Evolutionary conservation across 2,329 filamentous ascomycete genomes (phyloP).

Genomic region (Fusarium vanettenii): DNA sequence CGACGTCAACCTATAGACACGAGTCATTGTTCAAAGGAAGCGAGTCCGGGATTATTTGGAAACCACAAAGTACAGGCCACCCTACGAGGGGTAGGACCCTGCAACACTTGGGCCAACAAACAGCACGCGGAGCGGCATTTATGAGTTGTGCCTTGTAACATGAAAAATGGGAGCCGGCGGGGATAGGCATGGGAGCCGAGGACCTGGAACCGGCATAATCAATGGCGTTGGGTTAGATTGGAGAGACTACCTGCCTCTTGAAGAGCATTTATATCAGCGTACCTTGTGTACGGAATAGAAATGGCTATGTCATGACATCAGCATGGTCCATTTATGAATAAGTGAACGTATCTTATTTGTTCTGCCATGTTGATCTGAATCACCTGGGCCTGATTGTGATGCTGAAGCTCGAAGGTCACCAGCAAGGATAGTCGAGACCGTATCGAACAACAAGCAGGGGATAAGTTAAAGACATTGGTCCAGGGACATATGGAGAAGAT

Average conservation of each 20-base stretch:
- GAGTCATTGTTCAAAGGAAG: neutral
- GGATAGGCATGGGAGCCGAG: constrained; percentile 7
- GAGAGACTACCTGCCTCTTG: constrained; percentile 25
- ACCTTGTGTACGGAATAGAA: constrained; percentile 7
- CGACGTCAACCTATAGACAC: constrained; percentile 23
- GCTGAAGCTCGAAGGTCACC: neutral
- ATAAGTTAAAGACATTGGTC: neutral
- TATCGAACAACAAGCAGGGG: neutral
- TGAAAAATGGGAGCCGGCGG: constrained; percentile 25
- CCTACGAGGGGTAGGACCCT: neutral
- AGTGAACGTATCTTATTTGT: neutral
- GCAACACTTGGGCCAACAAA: constrained; percentile 6
- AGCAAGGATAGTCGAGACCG: neutral
- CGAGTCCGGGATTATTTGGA: neutral
- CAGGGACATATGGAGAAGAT: neutral
- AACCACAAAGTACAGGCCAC: neutral
- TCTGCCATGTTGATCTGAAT: neutral
- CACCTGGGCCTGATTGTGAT: neutral
- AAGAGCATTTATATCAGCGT: constrained; percentile 27
- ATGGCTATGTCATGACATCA: neutral
- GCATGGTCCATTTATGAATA: neutral
- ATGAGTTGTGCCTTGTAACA: constrained; percentile 30
- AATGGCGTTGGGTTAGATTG: constrained; percentile 44
- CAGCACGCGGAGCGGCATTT: constrained; percentile 31
- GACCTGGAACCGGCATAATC: constrained; percentile 33